Base-by-base conservation (phyloP, 208 protist genomes). In the Trypanosoma rangeli region DNA sequence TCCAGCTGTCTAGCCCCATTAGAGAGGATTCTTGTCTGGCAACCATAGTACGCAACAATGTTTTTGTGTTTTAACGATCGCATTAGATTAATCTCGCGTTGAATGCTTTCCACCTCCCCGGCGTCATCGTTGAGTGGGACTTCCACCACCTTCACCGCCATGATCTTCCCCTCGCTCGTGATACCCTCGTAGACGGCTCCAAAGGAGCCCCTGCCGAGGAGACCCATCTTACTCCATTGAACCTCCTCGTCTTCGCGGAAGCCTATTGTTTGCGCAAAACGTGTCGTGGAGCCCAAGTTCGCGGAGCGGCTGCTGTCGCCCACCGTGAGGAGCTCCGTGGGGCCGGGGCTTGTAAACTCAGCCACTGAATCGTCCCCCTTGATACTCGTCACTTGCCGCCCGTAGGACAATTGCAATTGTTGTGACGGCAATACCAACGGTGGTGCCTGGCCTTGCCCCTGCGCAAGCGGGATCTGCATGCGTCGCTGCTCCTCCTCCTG, bases 41-140 rank as follows among this genome's bases (percentile, higher is more conserved):
- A 95, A 28, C 92, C 92, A 78, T 93, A 96, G 82, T 95, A 94
- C 33, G 83, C 79, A 16, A 97, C 89, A 55, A 97, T 97, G 70
- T 97, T 88, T 31, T 78, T 74, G 65, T 97, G 93, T 73, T 84
- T 82, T 28, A 97, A 70, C 15, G 70, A 80, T 20, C 87, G 73
- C 90, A 97, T 94, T 10, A 97, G 70, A 63, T 95, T 94, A 62
- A 96, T 92, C 72, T 97, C 92, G 31, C 66, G 64, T 67, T 91
- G 64, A 49, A 96, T 68, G 15, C 71, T 74, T 58, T 81, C 69
- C 33, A 89, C 64, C 67, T 89, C 86, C 55, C 82, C 84, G 0
- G 74, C 75, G 42, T 83, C 73, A 60, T 93, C 87, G 57, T 85
- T 61, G 16, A 78, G 53, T 20, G 88, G 84, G 46, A 97, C 70